Base-by-base conservation (phyloP, 192 early-diverging fungal species). In the Coemansia sp. region DNA sequence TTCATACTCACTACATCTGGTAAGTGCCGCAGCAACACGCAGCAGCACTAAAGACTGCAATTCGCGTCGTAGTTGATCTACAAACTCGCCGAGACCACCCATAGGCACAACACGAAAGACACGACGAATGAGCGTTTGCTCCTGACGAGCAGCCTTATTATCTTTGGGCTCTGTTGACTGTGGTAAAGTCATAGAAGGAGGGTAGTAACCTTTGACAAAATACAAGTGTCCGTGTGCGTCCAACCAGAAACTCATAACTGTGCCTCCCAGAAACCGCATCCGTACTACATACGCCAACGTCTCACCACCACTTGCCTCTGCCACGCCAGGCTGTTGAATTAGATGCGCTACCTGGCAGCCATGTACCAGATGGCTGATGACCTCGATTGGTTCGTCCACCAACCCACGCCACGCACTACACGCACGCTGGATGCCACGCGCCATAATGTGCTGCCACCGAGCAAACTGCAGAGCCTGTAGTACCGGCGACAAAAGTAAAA, bases 371-470 rank as follows among this genome's bases (percentile, higher is more conserved):
- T 81, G 78, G 54, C 66, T 70, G 53, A 81, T 51, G 8, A 75
- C 73, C 56, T 81, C 78, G 59, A 81, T 72, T 1, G 78, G 73
- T 63, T 81, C 78, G 25, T 75, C 70, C 0, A 75, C 74, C n/a
- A 81, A 63, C 11, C 67, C 70, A 19, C 66, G 73, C 78, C 78
- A 81, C 36, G 78, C 78, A 10, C 66, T 54, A 6, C 73, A 71
- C 2, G 78, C 78, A 0, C 60, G 59, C 67, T 63, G 67, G 17
- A 64, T 68, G 55, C 58, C 59, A 7, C 54, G 59, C 17, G 73
- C 30, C 33, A 81, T 19, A 14, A 81, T 25, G 46, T 81, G 68
- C 63, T 81, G 78, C 73, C 78, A 81, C 59, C 42, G 52, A 19
- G 74, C 78, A 64, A 81, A 81, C 66, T 75, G 78, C 63, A 72